Conservation (phyloP, 495 filamentous ascomycete genomes). For the Aspergillus sclerotiicarbonarius region DNA sequence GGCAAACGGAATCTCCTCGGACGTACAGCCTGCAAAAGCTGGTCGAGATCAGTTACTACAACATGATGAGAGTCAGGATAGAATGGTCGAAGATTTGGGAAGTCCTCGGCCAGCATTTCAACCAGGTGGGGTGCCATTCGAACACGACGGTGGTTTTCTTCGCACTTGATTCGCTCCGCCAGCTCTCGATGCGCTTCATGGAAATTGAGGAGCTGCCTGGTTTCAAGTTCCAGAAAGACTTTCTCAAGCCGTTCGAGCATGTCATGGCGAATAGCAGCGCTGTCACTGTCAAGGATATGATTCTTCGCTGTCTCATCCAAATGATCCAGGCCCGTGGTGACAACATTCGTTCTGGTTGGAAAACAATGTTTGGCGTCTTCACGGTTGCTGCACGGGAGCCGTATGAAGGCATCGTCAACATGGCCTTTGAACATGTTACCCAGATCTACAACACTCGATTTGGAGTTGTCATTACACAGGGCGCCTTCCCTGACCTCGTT, state of each 20-base stretch:
- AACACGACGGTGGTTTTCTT: constrained; percentile 97
- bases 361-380: constrained; percentile 99
- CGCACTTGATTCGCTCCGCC: constrained; percentile 88
- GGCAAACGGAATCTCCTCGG: constrained; percentile 88
- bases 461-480: constrained; percentile 92
- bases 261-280: constrained; percentile 90
- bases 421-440: constrained; percentile 94
- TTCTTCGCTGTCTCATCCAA: constrained; percentile 92
- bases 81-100: constrained; percentile 98
- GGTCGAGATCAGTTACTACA: constrained; percentile 98
- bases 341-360: constrained; percentile 96
- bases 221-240: constrained; percentile 99
- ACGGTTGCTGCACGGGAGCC: constrained; percentile 91
- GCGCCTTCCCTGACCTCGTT: constrained; percentile 92
- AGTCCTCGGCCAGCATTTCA: constrained; percentile 95
- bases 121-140: constrained; percentile 90
- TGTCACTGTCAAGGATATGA: constrained; percentile 95
- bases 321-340: constrained; percentile 97
- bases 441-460: constrained; percentile 98
- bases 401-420: constrained; percentile 92
- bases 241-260: constrained; percentile 96
- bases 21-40: constrained; percentile 97
- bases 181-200: constrained; percentile 97
- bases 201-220: constrained; percentile 96
- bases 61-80: constrained; percentile 96